Percentiles rank a stretch among this genome's conserved stretches.
Conservation (phyloP, 140 eudicot genomes). For the Anethum foeniculum region DNA sequence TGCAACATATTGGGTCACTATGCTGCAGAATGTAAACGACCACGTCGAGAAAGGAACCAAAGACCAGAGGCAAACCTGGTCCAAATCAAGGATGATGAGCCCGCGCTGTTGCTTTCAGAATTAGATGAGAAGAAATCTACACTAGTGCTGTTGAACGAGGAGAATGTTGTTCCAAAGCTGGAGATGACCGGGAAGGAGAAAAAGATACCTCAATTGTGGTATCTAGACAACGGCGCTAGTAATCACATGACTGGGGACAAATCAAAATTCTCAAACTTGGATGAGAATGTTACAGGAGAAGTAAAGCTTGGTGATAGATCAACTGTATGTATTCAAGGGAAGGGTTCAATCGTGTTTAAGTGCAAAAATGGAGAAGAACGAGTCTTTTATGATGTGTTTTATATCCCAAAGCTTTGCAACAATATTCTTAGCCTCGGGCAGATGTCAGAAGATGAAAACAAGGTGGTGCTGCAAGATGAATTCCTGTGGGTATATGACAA, state of each 20-base stretch:
- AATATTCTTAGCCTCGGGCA: constrained; percentile 12
- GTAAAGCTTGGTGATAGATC: constrained; percentile 16
- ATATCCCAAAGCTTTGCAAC: constrained; percentile 1
- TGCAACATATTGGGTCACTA: too few relatives aligned
- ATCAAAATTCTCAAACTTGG: background rate
- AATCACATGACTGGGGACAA: constrained; percentile 4
- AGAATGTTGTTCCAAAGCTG: too few relatives aligned
- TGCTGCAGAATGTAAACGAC: too few relatives aligned
- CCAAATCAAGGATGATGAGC: too few relatives aligned
- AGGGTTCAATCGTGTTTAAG: constrained; percentile 6
- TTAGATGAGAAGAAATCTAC: too few relatives aligned
- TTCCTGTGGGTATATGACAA: background rate
- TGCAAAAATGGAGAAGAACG: background rate
- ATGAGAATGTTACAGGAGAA: background rate
- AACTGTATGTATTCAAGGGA: background rate
- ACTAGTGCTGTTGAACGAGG: too few relatives aligned
- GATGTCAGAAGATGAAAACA: constrained; percentile 1
- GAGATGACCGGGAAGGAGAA: too few relatives aligned
- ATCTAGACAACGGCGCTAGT: background rate
- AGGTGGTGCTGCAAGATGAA: background rate
- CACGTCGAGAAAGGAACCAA: too few relatives aligned
- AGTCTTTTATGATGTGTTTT: constrained; percentile 9
- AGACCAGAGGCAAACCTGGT: too few relatives aligned
- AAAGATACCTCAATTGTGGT: background rate
- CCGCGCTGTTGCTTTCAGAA: too few relatives aligned